phyloP scores from a whole-genome alignment of 1,284 basidiomycete genomes.

The Tremellales sp. region DNA sequence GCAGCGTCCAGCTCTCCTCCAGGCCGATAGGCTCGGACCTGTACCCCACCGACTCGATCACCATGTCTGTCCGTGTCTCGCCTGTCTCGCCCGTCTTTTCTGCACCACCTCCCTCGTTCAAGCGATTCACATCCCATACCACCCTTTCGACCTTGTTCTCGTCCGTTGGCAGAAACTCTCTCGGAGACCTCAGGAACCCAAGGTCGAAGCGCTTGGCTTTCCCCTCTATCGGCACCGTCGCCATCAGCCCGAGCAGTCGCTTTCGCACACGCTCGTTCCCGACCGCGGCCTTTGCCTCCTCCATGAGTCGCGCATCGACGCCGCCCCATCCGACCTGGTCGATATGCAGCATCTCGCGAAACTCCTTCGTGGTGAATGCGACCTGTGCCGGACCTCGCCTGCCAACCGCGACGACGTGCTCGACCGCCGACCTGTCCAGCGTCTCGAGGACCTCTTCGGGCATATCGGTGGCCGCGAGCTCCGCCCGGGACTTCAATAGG shows the following conservation, averaged over 20 bases:
- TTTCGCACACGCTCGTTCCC: constrained; percentile 51
- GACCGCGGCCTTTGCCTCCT: constrained; percentile 42
- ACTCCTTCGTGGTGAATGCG: constrained; percentile 91
- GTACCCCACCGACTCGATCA: constrained; percentile 87
- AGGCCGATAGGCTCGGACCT: constrained; percentile 59
- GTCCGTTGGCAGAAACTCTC: constrained; percentile 49
- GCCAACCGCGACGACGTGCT: constrained; percentile 77
- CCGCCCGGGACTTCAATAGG: constrained; percentile 64
- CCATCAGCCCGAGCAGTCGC: constrained; percentile 51
- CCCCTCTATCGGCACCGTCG: constrained; percentile 6
- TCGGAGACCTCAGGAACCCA: constrained; percentile 73
- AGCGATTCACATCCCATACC: constrained; percentile 41
- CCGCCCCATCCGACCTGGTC: constrained; percentile 55
- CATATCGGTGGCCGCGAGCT: constrained; percentile 72
- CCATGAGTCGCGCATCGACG: constrained; percentile 37
- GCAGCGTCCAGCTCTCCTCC: constrained; percentile 32
- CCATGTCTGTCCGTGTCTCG: constrained; percentile 63
- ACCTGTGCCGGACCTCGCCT: constrained; percentile 84
- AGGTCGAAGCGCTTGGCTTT: constrained; percentile 68
- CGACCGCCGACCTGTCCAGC: constrained; percentile 61
- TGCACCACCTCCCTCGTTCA: constrained; percentile 50
- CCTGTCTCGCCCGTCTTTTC: constrained; percentile 60
- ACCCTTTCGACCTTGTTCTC: constrained; percentile 51
- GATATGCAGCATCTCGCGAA: constrained; percentile 82
- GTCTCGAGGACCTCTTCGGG: constrained; percentile 70